Percentiles rank a stretch among this genome's conserved stretches.
phyloP scores from a whole-genome alignment of 2,329 filamentous ascomycete genomes.

The Colletotrichum echinochloae region DNA sequence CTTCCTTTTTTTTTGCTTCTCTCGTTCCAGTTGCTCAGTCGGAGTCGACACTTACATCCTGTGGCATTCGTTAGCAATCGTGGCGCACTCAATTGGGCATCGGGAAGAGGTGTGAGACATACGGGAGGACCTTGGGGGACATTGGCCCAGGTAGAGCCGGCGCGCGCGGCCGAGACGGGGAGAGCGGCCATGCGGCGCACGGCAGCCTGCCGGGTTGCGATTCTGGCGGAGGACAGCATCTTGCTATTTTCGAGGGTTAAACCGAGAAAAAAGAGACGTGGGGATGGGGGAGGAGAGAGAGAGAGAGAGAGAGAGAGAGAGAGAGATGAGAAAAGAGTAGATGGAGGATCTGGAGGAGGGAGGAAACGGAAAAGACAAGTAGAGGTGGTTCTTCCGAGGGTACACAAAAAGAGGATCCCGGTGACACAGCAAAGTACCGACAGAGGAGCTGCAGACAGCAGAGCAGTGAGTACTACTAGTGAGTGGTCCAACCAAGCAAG shows the following conservation, averaged over 20 bases:
- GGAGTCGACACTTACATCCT: slow-evolving; percentile 52
- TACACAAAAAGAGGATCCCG: slow-evolving; percentile 12
- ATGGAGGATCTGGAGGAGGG: not conserved
- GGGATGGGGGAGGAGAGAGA: not conserved
- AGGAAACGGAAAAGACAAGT: slow-evolving; percentile 2
- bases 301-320: not conserved
- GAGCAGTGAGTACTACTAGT: too few species aligned
- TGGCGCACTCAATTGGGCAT: slow-evolving; percentile 46
- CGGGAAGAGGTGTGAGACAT: slow-evolving; percentile 56
- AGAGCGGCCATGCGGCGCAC: slow-evolving; percentile 39
- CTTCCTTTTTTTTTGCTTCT: not conserved
- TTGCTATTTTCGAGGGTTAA: slow-evolving; percentile 8
- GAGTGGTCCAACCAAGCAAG: slow-evolving; percentile 20
- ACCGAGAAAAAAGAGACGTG: not conserved
- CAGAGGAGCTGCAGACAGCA: slow-evolving; percentile 30
- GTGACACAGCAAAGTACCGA: slow-evolving; percentile 40
- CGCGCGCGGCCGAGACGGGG: slow-evolving; percentile 42
- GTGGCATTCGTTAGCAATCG: slow-evolving; percentile 45
- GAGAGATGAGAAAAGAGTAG: not conserved
- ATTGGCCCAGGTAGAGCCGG: slow-evolving; percentile 88
- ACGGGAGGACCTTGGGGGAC: slow-evolving; percentile 95
- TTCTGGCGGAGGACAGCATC: slow-evolving; percentile 42
- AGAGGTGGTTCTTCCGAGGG: slow-evolving; percentile 3
- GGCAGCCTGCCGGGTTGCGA: slow-evolving; percentile 42
- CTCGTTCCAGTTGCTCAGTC: not conserved